A percentile compares a stretch with the other conserved stretches of the same genome.
These are phyloP conservation scores for Phialophora tarda DNA, from an alignment of 2,329 filamentous ascomycete genomes.

Conservation along the genomic window DNA sequence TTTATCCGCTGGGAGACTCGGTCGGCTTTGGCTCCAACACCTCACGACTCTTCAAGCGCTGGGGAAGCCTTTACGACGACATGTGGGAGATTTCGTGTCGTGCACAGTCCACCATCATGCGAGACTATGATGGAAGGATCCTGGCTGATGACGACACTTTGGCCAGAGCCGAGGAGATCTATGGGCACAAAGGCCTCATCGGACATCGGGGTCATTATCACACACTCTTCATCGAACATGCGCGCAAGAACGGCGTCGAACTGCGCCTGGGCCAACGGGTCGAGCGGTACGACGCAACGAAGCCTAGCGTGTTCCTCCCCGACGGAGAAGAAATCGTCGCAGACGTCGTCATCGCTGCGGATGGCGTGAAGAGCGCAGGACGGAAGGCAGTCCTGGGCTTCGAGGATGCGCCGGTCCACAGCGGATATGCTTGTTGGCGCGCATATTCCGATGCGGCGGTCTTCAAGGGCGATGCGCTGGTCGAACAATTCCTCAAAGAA, in stretches of 20 bases:
- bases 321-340: constrained; percentile 9
- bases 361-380: constrained; percentile 51
- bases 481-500: constrained; percentile 15
- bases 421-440: constrained; percentile 41
- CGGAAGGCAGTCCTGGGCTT: constrained; percentile 46
- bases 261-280: constrained; percentile 42
- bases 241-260: constrained; percentile 39
- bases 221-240: constrained; percentile 43
- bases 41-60: constrained; percentile 39
- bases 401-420: constrained; percentile 44
- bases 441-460: constrained; percentile 43
- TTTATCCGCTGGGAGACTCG: constrained; percentile 55
- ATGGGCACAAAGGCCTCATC: constrained; percentile 38
- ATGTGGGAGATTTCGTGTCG: constrained; percentile 37
- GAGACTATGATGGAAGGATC: constrained; percentile 40
- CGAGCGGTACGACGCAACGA: constrained; percentile 42
- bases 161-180: constrained; percentile 12
- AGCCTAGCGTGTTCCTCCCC: constrained; percentile 40
- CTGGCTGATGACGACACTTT: constrained; percentile 33
- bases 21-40: constrained; percentile 45
- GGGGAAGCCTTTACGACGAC: constrained; percentile 43
- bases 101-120: constrained; percentile 39
- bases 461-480: constrained; percentile 19
- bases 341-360: constrained; percentile 48
- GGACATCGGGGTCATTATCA: constrained; percentile 45